Base-by-base conservation (phyloP, 306 rosid species). In the Lablab purpureus region DNA sequence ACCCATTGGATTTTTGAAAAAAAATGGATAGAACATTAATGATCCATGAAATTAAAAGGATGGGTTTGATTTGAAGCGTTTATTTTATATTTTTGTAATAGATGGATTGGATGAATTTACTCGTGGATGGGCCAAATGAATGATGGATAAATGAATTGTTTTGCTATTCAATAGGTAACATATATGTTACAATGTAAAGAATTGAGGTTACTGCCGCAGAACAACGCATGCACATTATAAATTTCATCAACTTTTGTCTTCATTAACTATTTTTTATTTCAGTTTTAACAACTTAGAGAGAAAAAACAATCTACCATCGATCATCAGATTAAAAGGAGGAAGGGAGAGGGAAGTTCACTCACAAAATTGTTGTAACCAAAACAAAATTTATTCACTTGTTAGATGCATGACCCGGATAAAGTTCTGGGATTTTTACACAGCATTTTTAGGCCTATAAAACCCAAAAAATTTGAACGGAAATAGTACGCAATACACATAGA, bases 321-420 rank as follows among this genome's bases (percentile, higher is more conserved):
- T 5, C 32, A 34, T 68, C 47, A 19, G 50, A 60, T 68, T 43
- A 37, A 65, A 2, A 21, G 2, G 36, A 17, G 12, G 45, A 21
- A 25, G 18, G 12, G 46, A 17, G 65, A n/a, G 40, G n/a, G 45
- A 22, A 22, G 9, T 49, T 36, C 37, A 47, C 37, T 50, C 37
- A 2, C 65, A 71, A 75, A n/a, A 81, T 36, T 12, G 19, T 22
- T 67, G 80, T 71, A 67, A 67, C 56, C 63, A 81, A 28, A 73
- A 71, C 30, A 47, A 34, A 59, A 37, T 28, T 23, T 80, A 62
- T 23, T 50, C 74, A 72, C 34, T 18, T 40, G 63, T 46, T 22
- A 37, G 67, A 69, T 25, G 67, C 47, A 68, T 34, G 49, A 47
- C 50, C 43, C 15, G 72, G 34, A 34, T 47, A 55, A 75, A 27